phyloP scores from a whole-genome alignment of 768 basidiomycete species.

The Suillus weaverae region DNA sequence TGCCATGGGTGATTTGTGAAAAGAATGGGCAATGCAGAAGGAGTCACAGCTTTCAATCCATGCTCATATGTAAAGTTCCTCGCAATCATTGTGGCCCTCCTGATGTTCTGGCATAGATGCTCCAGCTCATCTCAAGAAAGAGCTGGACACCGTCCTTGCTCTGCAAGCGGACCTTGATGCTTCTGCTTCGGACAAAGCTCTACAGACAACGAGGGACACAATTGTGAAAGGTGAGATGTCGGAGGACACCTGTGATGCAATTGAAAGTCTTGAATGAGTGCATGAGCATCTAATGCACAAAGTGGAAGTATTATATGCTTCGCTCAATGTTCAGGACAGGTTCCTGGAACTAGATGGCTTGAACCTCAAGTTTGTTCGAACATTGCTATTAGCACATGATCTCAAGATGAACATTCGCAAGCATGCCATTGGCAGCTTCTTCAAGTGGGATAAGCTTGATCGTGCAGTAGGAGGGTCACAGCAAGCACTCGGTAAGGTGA shows the following conservation, averaged over 20 bases:
- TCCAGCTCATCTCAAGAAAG: conserved; percentile 29
- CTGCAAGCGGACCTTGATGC: conserved; percentile 31
- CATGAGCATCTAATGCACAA: conserved; percentile 18
- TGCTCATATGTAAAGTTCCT: conserved; percentile 1
- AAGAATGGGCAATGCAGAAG: conserved; percentile 5
- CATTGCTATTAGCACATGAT: conserved; percentile 11
- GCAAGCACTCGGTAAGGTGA: conserved; percentile 32
- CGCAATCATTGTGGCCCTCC: background rate
- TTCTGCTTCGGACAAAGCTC: conserved; percentile 21
- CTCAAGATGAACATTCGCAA: conserved; percentile 11
- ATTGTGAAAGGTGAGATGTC: conserved; percentile 10
- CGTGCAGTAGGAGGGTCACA: conserved; percentile 34
- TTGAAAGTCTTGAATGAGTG: conserved; percentile 20
- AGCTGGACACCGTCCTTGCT: conserved; percentile 31
- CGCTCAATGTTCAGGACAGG: conserved; percentile 31
- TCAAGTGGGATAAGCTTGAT: conserved; percentile 37
- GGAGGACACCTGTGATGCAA: conserved; percentile 12
- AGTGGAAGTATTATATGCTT: conserved; percentile 34
- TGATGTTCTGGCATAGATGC: conserved; percentile 19
- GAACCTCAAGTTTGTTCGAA: conserved; percentile 11
- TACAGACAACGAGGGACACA: conserved; percentile 12
- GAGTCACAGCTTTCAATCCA: conserved; percentile 10
- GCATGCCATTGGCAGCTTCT: conserved; percentile 21
- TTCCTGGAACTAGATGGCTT: conserved; percentile 36
- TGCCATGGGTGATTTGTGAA: background rate